phyloP scores from a whole-genome alignment of 495 filamentous ascomycete genomes.

The Margaritispora aquatica region DNA sequence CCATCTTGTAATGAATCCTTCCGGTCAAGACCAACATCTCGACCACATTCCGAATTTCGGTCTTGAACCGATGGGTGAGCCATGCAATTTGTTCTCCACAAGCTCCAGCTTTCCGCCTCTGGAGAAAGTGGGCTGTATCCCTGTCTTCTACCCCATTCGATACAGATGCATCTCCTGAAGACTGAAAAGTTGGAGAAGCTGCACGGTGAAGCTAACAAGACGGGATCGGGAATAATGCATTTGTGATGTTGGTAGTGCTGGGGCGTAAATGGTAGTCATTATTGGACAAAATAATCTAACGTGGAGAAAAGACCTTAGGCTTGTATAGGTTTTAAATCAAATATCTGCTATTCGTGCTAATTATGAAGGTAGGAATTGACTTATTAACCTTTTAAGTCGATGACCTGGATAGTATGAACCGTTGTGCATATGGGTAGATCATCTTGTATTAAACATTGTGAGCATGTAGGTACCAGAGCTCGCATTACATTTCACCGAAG shows the following conservation, averaged over 20 bases:
- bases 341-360: too few relatives aligned
- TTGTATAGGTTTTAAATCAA: too few relatives aligned
- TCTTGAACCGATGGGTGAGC: not conserved
- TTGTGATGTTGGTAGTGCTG: too few relatives aligned
- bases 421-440: too few relatives aligned
- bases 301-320: too few relatives aligned
- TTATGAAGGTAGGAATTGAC: too few relatives aligned
- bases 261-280: too few relatives aligned
- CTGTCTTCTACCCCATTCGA: conserved; percentile 16
- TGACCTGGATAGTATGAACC: too few relatives aligned
- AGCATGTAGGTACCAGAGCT: not conserved
- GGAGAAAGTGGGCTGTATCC: conserved; percentile 15
- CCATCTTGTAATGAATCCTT: not conserved
- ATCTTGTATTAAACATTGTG: not conserved
- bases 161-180: not conserved
- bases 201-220: not conserved
- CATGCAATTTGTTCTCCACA: not conserved
- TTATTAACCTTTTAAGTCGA: too few relatives aligned
- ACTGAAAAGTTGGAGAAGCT: not conserved
- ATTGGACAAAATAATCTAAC: too few relatives aligned
- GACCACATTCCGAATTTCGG: not conserved
- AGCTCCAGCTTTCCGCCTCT: not conserved
- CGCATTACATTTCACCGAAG: not conserved
- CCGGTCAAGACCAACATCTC: not conserved
- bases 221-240: not conserved